Percentiles rank a stretch among this genome's conserved stretches.
Evolutionary conservation across 768 basidiomycete species (phyloP).

Genomic region (Rhodotorula graminis): DNA sequence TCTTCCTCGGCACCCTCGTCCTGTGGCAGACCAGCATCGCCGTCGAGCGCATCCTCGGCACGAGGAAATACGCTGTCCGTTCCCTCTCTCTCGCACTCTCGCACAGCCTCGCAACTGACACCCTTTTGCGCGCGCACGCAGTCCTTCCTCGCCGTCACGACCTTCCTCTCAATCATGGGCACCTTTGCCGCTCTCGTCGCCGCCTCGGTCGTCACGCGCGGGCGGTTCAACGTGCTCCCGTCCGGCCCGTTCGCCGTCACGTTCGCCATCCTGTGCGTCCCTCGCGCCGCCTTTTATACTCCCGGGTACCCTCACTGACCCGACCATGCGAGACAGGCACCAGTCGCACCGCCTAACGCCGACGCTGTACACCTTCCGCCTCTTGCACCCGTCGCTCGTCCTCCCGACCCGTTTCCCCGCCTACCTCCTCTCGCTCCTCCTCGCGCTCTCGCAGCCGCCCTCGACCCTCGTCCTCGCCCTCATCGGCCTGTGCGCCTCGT

Average conservation of each 20-base stretch:
- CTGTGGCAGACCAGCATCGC: constrained; percentile 66
- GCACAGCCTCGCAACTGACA: not conserved
- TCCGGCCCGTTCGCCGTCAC: constrained; percentile 30
- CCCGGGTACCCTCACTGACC: not conserved
- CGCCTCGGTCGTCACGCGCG: not conserved
- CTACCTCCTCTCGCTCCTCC: constrained; percentile 22
- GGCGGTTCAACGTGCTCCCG: constrained; percentile 11
- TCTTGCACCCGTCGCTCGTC: constrained; percentile 20
- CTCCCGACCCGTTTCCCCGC: constrained; percentile 18
- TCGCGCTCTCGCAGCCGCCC: constrained; percentile 11
- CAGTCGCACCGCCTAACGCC: constrained; percentile 25
- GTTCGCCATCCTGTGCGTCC: constrained; percentile 18
- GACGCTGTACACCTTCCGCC: constrained; percentile 17
- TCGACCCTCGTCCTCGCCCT: constrained; percentile 1
- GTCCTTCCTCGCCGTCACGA: constrained; percentile 19
- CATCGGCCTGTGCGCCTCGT: constrained; percentile 5
- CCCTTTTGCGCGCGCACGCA: not conserved
- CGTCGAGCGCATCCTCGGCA: constrained; percentile 81
- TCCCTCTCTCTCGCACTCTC: too few species aligned
- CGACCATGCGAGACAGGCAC: not conserved
- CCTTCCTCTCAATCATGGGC: not conserved
- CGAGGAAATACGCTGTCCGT: constrained; percentile 67
- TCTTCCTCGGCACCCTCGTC: constrained; percentile 68
- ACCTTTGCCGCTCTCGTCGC: constrained; percentile 2
- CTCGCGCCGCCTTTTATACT: not conserved